Evolutionary conservation across 2,329 filamentous ascomycete species (phyloP).

Genomic region (Clarireedia monteithiana): DNA sequence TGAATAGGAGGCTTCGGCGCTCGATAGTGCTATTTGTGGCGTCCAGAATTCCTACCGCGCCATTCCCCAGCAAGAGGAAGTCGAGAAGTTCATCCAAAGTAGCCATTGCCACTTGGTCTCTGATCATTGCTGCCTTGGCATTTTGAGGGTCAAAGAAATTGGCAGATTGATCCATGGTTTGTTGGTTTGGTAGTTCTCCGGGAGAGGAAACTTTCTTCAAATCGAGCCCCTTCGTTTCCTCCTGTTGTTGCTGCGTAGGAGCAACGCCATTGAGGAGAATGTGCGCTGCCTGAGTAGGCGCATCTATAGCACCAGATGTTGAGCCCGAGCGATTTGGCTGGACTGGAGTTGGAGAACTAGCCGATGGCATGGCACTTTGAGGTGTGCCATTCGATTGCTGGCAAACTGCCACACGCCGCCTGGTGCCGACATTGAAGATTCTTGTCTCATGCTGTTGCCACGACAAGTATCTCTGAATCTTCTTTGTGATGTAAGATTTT

Average conservation of each 20-base stretch:
- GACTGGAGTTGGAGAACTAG: background rate
- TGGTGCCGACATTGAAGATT: conserved; percentile 97
- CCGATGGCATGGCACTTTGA: conserved; percentile 21
- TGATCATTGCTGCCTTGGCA: conserved; percentile 67
- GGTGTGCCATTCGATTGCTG: conserved; percentile 19
- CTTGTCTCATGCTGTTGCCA: conserved; percentile 95
- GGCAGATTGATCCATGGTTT: conserved; percentile 74
- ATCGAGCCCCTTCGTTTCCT: conserved; percentile 14
- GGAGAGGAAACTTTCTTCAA: conserved; percentile 13
- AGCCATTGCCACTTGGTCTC: conserved; percentile 86
- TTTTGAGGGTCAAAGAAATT: conserved; percentile 93
- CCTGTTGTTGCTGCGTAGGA: conserved; percentile 12
- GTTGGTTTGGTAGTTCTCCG: conserved; percentile 27
- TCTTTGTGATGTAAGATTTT: conserved; percentile 99
- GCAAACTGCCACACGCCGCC: conserved; percentile 72
- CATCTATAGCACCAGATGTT: conserved; percentile 22
- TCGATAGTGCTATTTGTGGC: conserved; percentile 94
- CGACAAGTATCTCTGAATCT: conserved; percentile 87
- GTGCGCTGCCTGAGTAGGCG: conserved; percentile 44
- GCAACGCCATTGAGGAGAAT: conserved; percentile 48
- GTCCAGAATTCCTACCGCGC: conserved; percentile 90
- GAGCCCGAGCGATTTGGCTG: conserved; percentile 12
- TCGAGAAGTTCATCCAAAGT: conserved; percentile 88
- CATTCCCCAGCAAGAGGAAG: conserved; percentile 74
- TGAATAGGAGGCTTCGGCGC: conserved; percentile 74